Conservation (phyloP, 2,329 filamentous ascomycete species). For the Cladophialophora exuberans region DNA sequence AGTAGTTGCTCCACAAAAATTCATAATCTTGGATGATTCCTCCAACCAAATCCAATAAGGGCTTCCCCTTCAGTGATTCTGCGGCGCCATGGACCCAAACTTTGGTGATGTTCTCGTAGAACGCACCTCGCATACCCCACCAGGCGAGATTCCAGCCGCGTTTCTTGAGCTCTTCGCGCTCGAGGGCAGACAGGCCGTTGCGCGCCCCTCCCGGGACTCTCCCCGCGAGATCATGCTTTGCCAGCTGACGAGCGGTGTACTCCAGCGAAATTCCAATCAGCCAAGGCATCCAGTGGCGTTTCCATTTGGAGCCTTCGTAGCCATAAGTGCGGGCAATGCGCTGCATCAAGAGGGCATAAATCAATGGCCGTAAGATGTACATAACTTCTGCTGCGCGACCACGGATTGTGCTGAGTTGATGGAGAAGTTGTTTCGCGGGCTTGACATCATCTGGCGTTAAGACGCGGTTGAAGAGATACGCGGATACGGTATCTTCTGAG, state of each 20-base stretch:
- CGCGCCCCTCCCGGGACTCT: conserved; percentile 67
- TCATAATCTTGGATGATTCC: conserved; percentile 94
- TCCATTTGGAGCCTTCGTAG: conserved; percentile 64
- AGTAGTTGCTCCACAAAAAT: conserved; percentile 97
- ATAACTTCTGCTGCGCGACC: conserved; percentile 87
- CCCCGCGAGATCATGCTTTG: conserved; percentile 66
- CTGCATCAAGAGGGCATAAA: conserved; percentile 83
- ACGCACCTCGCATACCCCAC: conserved; percentile 97
- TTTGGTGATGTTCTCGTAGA: conserved; percentile 86
- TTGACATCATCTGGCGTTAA: conserved; percentile 97
- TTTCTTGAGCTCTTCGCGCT: conserved; percentile 86
- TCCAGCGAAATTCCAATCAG: conserved; percentile 82
- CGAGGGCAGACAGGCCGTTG: conserved; percentile 77
- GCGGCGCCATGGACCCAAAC: conserved; percentile 56
- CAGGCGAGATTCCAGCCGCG: conserved; percentile 88
- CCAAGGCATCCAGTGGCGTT: conserved; percentile 90
- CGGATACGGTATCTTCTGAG: conserved; percentile 77
- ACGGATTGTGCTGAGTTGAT: conserved; percentile 67
- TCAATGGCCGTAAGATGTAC: conserved; percentile 84
- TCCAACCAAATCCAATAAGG: conserved; percentile 77
- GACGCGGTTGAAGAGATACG: conserved; percentile 85
- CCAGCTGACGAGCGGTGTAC: conserved; percentile 83
- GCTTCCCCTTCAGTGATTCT: conserved; percentile 69
- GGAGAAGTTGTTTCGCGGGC: conserved; percentile 82
- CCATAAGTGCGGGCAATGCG: conserved; percentile 37